A percentile compares a stretch with the other conserved stretches of the same genome.
Evolutionary conservation across 2,329 filamentous ascomycete species (phyloP).

Genomic region (Ophiostoma angusticollis): DNA sequence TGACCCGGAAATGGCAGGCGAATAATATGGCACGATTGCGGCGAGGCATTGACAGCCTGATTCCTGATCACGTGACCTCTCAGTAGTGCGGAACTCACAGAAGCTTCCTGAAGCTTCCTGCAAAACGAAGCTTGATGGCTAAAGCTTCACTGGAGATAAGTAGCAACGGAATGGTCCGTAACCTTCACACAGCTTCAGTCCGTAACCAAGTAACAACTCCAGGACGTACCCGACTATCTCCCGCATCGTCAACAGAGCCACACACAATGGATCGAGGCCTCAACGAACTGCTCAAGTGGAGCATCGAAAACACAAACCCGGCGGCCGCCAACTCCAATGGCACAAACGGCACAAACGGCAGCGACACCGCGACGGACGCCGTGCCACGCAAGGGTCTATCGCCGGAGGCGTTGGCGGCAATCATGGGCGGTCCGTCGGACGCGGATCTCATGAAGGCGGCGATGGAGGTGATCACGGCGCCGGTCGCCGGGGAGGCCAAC

Average conservation of each 20-base stretch:
- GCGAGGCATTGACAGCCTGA: too few relatives aligned
- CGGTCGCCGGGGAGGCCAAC: too few relatives aligned
- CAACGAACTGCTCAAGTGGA: constrained; percentile 26
- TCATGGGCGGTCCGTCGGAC: constrained; percentile 77
- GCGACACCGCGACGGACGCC: constrained; percentile 12
- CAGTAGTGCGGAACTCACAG: too few relatives aligned
- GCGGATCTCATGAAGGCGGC: constrained; percentile 81
- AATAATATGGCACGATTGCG: too few relatives aligned
- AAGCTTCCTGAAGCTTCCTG: constrained; percentile 25
- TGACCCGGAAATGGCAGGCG: too few relatives aligned
- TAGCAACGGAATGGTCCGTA: neutral
- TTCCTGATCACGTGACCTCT: too few relatives aligned
- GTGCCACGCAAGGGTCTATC: constrained; percentile 37
- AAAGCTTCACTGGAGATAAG: constrained; percentile 11
- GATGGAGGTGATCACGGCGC: constrained; percentile 61
- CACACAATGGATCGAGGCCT: constrained; percentile 22
- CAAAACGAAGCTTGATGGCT: constrained; percentile 17
- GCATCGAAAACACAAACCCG: constrained; percentile 20
- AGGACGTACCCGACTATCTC: too few relatives aligned
- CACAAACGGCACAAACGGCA: constrained; percentile 13
- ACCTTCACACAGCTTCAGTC: too few relatives aligned
- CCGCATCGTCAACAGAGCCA: neutral
- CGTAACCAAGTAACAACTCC: too few relatives aligned
- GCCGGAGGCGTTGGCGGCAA: constrained; percentile 55
- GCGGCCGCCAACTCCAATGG: too few relatives aligned